phyloP scores from a whole-genome alignment of 305 asterid species.

The Fraxinus sp. region DNA sequence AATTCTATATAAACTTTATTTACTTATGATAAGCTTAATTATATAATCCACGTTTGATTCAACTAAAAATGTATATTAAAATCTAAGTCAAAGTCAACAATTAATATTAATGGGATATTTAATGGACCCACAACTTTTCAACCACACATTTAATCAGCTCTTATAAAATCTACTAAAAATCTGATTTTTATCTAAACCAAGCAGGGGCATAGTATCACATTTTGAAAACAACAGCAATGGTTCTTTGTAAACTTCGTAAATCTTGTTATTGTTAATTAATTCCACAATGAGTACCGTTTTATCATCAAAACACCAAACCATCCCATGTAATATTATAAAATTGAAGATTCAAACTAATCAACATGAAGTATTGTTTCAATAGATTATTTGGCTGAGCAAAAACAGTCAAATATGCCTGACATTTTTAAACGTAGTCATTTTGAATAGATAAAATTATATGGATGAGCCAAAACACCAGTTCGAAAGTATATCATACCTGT shows the following conservation, averaged over 20 bases:
- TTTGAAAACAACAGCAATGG: not conserved
- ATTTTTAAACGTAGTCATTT: not conserved
- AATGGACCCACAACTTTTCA: not conserved
- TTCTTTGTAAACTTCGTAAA: not conserved
- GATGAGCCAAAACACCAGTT: not conserved
- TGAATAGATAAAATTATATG: not conserved
- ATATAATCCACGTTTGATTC: not conserved
- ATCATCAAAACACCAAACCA: not conserved
- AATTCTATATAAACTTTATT: not conserved
- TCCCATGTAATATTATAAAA: not conserved
- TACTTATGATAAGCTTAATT: not conserved
- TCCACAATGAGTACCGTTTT: not conserved
- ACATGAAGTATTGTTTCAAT: not conserved
- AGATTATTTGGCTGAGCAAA: not conserved
- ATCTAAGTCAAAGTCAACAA: not conserved
- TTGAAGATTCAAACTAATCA: not conserved
- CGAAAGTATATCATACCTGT: not conserved
- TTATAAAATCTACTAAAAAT: not conserved
- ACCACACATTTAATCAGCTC: not conserved
- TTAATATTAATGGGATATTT: not conserved
- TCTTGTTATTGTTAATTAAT: not conserved
- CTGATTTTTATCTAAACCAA: not conserved
- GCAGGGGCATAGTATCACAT: not conserved
- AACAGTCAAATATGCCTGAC: not conserved
- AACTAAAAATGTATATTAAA: not conserved